These are phyloP conservation scores for Cyberlindnera mycetangii DNA, from an alignment of 805 yeast species.

Conservation along the genomic window DNA sequence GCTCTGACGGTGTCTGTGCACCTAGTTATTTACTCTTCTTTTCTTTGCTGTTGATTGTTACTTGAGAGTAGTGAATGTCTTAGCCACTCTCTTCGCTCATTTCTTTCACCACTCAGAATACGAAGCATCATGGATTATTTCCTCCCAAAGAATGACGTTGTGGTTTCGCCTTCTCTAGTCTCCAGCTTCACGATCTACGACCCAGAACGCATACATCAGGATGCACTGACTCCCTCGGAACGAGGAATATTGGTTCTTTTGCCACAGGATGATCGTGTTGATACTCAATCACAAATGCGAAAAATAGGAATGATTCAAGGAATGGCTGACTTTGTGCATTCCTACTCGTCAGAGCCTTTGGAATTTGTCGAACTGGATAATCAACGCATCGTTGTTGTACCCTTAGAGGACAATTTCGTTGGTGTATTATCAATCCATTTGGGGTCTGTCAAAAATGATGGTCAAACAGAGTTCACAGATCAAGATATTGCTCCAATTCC, in stretches of 20 bases:
- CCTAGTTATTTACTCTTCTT: no score
- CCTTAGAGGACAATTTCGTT: constrained; percentile 30
- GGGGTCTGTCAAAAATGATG: constrained; percentile 21
- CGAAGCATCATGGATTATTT: constrained; percentile 23
- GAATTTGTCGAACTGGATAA: constrained; percentile 29
- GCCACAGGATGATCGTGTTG: constrained; percentile 19
- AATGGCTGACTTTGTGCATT: constrained; percentile 15
- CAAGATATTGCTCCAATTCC: constrained; percentile 26
- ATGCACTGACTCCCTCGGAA: constrained; percentile 5
- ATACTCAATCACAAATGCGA: constrained; percentile 30
- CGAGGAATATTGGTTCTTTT: constrained; percentile 31
- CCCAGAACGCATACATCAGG: constrained; percentile 32
- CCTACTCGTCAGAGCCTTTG: constrained; percentile 17
- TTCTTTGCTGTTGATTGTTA: not conserved
- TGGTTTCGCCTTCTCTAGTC: constrained; percentile 16
- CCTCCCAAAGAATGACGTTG: constrained; percentile 15
- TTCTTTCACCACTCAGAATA: no score
- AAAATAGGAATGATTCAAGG: constrained; percentile 44
- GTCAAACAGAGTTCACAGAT: constrained; percentile 8
- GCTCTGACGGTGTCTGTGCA: no score
- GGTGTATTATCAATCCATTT: constrained; percentile 25
- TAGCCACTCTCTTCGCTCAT: no score
- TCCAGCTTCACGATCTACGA: constrained; percentile 37
- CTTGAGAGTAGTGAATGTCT: no score
- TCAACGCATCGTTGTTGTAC: constrained; percentile 26